Evolutionary conservation across 2,329 filamentous ascomycete species (phyloP).

Genomic region (Diaporthe vexans): DNA sequence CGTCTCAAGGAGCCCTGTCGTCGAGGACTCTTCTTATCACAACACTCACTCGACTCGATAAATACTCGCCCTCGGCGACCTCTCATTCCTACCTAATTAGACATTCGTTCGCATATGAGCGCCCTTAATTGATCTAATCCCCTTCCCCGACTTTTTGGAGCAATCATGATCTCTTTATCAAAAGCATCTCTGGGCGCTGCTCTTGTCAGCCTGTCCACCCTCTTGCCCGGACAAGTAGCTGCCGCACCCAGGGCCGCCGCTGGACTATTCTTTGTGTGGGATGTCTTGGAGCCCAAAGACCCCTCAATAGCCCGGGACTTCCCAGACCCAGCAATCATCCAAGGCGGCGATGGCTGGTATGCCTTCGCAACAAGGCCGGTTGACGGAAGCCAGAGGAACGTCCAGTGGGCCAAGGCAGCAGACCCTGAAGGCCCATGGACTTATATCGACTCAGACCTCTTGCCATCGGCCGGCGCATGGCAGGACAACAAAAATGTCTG

Average conservation of each 20-base stretch:
- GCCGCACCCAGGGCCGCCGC: slow-evolving; percentile 23
- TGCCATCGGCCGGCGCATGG: slow-evolving; percentile 67
- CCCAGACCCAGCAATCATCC: slow-evolving; percentile 67
- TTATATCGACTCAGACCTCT: slow-evolving; percentile 64
- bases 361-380: slow-evolving; percentile 63
- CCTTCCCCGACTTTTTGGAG: neutral
- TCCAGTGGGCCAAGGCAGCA: slow-evolving; percentile 61
- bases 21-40: slow-evolving; percentile 1
- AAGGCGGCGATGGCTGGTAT: slow-evolving; percentile 65
- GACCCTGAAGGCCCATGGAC: slow-evolving; percentile 63
- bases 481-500: slow-evolving; percentile 67
- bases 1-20: slow-evolving; percentile 11
- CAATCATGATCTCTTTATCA: slow-evolving; percentile 32
- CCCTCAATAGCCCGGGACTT: slow-evolving; percentile 56
- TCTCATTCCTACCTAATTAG: neutral
- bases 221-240: slow-evolving; percentile 30
- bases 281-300: slow-evolving; percentile 22
- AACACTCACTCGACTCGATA: slow-evolving; percentile 1
- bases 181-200: slow-evolving; percentile 1
- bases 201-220: slow-evolving; percentile 28
- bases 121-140: slow-evolving; percentile 5
- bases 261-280: slow-evolving; percentile 23
- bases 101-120: neutral
- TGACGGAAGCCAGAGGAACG: slow-evolving; percentile 45
- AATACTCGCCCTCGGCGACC: neutral